phyloP scores from a whole-genome alignment of 164 flowering plant genomes.

The Akebia trifoliata region DNA sequence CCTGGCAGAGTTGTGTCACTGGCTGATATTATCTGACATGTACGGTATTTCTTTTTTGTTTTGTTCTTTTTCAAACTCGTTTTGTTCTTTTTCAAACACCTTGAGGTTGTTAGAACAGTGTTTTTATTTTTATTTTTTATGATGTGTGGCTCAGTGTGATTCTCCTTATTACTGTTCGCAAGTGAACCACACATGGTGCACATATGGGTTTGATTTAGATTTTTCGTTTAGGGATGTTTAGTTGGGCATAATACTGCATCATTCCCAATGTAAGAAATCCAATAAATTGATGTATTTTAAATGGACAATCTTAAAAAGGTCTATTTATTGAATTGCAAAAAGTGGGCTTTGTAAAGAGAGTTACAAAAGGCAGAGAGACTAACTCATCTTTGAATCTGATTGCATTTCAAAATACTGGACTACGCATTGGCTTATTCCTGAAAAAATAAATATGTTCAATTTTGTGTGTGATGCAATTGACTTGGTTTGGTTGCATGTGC shows the following conservation, averaged over 20 bases:
- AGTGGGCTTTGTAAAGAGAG: not conserved
- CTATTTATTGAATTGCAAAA: not conserved
- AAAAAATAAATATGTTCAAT: not conserved
- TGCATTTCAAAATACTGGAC: not conserved
- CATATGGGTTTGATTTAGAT: too few species aligned
- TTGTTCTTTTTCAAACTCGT: not conserved
- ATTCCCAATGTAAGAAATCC: too few species aligned
- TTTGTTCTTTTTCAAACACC: not conserved
- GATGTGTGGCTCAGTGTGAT: too few species aligned
- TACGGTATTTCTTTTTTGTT: conserved; percentile 26
- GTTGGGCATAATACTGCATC: too few species aligned
- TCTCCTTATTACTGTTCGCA: too few species aligned
- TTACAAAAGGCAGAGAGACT: not conserved
- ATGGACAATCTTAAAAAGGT: not conserved
- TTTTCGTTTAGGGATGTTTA: too few species aligned
- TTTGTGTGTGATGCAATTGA: conserved; percentile 4
- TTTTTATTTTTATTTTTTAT: too few species aligned
- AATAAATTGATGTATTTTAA: not conserved
- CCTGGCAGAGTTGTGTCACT: conserved; percentile 89
- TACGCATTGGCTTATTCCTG: not conserved
- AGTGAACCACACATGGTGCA: too few species aligned
- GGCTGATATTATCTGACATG: conserved; percentile 90
- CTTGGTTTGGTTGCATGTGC: conserved; percentile 9
- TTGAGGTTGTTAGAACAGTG: not conserved
- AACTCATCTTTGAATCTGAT: not conserved